Evolutionary conservation across 2,329 filamentous ascomycete genomes (phyloP), one percentile per base, ranked within the genome.

Genomic region (Cercospora zeina): DNA sequence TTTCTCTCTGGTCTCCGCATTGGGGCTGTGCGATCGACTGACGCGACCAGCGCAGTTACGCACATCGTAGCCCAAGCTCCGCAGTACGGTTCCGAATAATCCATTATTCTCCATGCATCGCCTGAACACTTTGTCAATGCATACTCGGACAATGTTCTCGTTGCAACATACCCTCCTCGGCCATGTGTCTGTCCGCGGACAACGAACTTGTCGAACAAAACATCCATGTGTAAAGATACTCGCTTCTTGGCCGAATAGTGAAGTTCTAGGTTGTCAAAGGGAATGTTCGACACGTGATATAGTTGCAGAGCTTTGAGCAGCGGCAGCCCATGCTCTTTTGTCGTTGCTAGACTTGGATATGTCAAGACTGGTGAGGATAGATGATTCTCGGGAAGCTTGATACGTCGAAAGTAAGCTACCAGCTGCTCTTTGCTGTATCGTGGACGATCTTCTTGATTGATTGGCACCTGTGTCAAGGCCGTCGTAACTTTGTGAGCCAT

Each of bases 51-150:
- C 79, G 13, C 72, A 76, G 36, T 75, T 74, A 50, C 75, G 76
- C 14, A 80, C 62, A 21, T 71, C 72, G 66, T 80, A 86, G 0
- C 83, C 83, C 36, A 87, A 68, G 0, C 78, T 81, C 45, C 78
- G 75, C 50, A 87, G 69, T 11, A 86, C 73, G 3, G 77, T 79
- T 6, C 77, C 79, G 62, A 87, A 81, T 33, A 87, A 73, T 3
- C 74, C 72, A 50, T 85, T 85, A 65, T 81, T 84, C 71, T 87
- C 84, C 82, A 87, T 85, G 69, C 84, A 87, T 16, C 65, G 85
- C 1, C 42, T 49, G 27, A 9, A 14, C 6, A 13, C 5, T 8
- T n/a, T 27, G 21, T 24, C 42, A 49, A 49, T 49, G 13, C 7
- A 24, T 27, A 24, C 21, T 27, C 13, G n/a, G 10, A 11, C 13